phyloP scores from a whole-genome alignment of 2,329 filamentous ascomycete genomes.

The Colletotrichum incanum region DNA sequence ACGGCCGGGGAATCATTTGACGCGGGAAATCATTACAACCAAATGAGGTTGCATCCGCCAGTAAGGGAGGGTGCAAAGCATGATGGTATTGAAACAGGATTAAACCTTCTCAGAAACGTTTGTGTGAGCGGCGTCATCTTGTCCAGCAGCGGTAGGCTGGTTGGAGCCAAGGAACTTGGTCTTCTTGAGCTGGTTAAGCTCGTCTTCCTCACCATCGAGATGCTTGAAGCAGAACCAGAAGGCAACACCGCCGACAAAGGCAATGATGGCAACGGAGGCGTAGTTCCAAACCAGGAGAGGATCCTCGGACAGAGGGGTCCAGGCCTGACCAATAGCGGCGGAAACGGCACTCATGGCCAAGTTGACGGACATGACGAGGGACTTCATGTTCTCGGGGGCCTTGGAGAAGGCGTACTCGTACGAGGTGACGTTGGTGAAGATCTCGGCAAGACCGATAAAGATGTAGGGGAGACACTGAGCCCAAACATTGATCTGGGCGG shows the following conservation, averaged over 20 bases:
- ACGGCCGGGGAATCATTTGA: slow-evolving; percentile 42
- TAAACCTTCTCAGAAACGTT: slow-evolving; percentile 35
- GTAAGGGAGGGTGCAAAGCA: not conserved
- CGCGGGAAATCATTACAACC: slow-evolving; percentile 41
- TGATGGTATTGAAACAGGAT: not conserved
- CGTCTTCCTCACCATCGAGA: slow-evolving; percentile 79
- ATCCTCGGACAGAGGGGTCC: slow-evolving; percentile 73
- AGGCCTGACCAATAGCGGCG: slow-evolving; percentile 79
- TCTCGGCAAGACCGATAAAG: slow-evolving; percentile 67
- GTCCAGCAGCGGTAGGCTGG: slow-evolving; percentile 52
- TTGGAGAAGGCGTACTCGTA: slow-evolving; percentile 86
- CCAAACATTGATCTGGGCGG: slow-evolving; percentile 77
- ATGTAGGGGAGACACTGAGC: slow-evolving; percentile 68
- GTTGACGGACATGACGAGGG: slow-evolving; percentile 79
- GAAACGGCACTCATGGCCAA: slow-evolving; percentile 81
- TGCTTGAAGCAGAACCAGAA: slow-evolving; percentile 80
- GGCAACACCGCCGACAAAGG: slow-evolving; percentile 72
- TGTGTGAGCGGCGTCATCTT: slow-evolving; percentile 15
- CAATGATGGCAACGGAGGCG: slow-evolving; percentile 72
- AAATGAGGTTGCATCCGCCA: slow-evolving; percentile 14
- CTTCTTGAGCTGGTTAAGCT: slow-evolving; percentile 73
- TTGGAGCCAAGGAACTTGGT: slow-evolving; percentile 59
- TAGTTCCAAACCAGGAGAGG: slow-evolving; percentile 83
- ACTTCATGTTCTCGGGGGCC: slow-evolving; percentile 85
- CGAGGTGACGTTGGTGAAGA: slow-evolving; percentile 71